Conservation (phyloP, 106 monocot species). For the Acanthochlamys bracteata region DNA sequence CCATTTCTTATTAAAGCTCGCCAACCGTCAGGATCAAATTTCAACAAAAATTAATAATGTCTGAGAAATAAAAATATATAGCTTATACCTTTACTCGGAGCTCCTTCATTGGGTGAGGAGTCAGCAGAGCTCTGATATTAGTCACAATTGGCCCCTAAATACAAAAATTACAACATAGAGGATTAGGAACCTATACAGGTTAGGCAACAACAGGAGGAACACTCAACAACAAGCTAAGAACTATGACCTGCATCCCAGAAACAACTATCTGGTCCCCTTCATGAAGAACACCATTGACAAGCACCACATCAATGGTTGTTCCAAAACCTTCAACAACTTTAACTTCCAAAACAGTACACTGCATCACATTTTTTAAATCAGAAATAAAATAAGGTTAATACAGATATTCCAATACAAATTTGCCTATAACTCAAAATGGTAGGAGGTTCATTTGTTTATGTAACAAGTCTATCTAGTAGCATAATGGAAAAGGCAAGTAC, state of each 20-base stretch:
- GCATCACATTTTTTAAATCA: conserved; percentile 1
- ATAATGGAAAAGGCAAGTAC: too few species aligned
- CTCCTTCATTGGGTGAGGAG: conserved; percentile 95
- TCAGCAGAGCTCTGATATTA: conserved; percentile 81
- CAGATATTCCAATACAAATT: too few species aligned
- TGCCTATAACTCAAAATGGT: too few species aligned
- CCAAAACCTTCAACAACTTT: conserved; percentile 95
- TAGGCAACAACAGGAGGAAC: not conserved
- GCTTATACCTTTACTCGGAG: conserved; percentile 77
- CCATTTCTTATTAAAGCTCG: too few species aligned
- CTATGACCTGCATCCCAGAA: conserved; percentile 90
- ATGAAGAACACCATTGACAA: conserved; percentile 86
- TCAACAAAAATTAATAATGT: too few species aligned
- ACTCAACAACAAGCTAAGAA: not conserved
- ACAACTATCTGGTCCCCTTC: conserved; percentile 99
- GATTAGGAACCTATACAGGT: not conserved
- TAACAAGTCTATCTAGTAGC: too few species aligned
- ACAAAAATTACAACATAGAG: conserved; percentile 2
- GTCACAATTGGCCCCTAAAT: conserved; percentile 85
- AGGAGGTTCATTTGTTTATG: too few species aligned
- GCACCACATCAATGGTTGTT: conserved; percentile 90
- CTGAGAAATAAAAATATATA: not conserved
- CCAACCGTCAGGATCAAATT: too few species aligned
- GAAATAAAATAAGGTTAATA: not conserved
- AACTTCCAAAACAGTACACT: conserved; percentile 97